Evolutionary conservation across 2,329 filamentous ascomycete genomes (phyloP), one percentile per base, ranked within the genome.

Genomic region (Penicillium concentricum): DNA sequence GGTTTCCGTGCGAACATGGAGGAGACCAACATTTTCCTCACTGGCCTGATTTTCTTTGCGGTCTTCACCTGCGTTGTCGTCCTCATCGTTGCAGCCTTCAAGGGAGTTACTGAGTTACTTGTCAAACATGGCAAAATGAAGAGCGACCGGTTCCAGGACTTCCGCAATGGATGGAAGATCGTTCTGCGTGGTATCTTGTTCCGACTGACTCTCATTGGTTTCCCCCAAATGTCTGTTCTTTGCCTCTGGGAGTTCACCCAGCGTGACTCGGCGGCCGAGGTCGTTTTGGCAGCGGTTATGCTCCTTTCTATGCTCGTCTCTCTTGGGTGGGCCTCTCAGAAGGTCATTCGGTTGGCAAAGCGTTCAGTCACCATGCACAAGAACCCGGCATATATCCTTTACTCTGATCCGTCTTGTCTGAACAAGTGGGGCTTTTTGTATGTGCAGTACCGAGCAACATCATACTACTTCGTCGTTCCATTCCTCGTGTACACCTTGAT

Each of bases 341-440:
- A 96, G 80, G 91, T 97, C 62, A 90, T 96, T 67, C 85, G 86
- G 53, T 89, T 97, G 61, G 93, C 92, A 34, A 91, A 91, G 70
- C 89, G 91, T 66, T 97, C 92, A 32, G 89, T 96, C 61, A 78
- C 84, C 56, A 91, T 96, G 86, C 92, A 97, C 82, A 92, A 93
- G 78, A 97, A 96, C 78, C 92, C 93, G 26, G 93, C 92, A 28
- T 97, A 97, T 76, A 96, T 97, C 66, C 86, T 97, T 60, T 97
- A 95, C 79, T 96, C 93, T 2, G 92, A 97, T 69, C 92, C 92
- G n/a, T 84, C 91, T 61, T 88, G 90, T 51, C 84, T 97, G 62
- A 96, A 97, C 84, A 96, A 96, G 78, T 97, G 92, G 93, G 93
- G 93, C 22, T 97, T 97, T 81, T 84, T 97, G 63, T 97, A 97